Evolutionary conservation across 768 basidiomycete species (phyloP), one percentile per base, ranked within the genome.

Genomic region (Clathrus columnatus): DNA sequence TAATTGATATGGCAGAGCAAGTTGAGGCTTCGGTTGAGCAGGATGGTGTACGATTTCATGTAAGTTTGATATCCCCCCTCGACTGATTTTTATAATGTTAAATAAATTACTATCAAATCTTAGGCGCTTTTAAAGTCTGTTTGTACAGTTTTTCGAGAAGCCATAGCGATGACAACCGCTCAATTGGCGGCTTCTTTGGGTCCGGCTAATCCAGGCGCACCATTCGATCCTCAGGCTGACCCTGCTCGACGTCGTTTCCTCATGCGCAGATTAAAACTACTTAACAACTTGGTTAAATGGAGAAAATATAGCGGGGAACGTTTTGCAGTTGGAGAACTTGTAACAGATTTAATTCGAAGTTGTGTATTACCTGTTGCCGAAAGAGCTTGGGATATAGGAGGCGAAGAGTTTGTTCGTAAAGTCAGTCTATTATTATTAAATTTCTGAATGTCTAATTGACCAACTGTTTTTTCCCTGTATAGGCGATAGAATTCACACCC

Each of bases 311-410:
- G 79, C 2, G 81, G 82, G 23, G 83, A 83, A 60, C 72, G 70
- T 48, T 82, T 74, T 60, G 79, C 79, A 6, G 62, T 82, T n/a
- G 79, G 75, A 7, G 67, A 73, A 48, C 69, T 88, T 45, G 74
- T 80, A 20, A 74, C 69, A 14, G 75, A 73, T 59, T 67, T 92
- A 16, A 73, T 88, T 7, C 77, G 77, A 20, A 71, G 76, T 18
- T 77, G 76, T 58, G 75, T 93, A 43, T 62, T 85, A 49, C 80
- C 78, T 5, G 73, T 88, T 27, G 84, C 91, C 5, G 76, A 81
- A 58, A 77, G 75, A 54, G 87, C 86, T 7, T 96, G 92, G 93
- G 89, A 91, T 43, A 85, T 89, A 32, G 91, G 93, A 10, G 91
- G 91, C 1, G 77, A 84, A 66, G 80, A 80, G 36, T 69, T 79